A percentile compares a stretch with the other conserved stretches of the same genome.
These are phyloP conservation scores for Ceratonia siliqua DNA, from an alignment of 306 rosid genomes.

Conservation along the genomic window DNA sequence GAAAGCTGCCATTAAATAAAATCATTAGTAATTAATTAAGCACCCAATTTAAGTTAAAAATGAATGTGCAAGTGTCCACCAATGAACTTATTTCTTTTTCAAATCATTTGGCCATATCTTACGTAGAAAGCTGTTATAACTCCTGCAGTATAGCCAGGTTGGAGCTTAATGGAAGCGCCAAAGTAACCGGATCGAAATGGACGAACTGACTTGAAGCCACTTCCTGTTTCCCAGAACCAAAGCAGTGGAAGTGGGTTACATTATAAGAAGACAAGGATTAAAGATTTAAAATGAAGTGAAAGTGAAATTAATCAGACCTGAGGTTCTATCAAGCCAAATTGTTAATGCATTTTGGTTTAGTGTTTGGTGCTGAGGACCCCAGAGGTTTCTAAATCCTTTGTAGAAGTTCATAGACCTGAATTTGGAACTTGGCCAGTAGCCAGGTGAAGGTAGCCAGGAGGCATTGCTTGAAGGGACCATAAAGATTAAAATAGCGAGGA, in stretches of 20 bases:
- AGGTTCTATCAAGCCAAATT: constrained; percentile 86
- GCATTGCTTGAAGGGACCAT: constrained; percentile 60
- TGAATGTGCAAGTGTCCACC: not conserved
- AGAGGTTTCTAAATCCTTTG: constrained; percentile 75
- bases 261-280: not conserved
- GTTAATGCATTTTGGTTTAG: constrained; percentile 61
- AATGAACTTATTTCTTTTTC: not conserved
- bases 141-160: constrained; percentile 98
- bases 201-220: constrained; percentile 85
- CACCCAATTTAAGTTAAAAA: constrained; percentile 4
- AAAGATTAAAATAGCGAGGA: constrained; percentile 48
- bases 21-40: constrained; percentile 5
- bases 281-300: not conserved
- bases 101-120: constrained; percentile 31
- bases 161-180: constrained; percentile 85
- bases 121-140: constrained; percentile 95
- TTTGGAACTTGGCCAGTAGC: constrained; percentile 85
- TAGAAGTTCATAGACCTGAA: constrained; percentile 67
- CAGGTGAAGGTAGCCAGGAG: constrained; percentile 86
- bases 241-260: constrained; percentile 17
- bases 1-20: constrained; percentile 69
- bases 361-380: constrained; percentile 89
- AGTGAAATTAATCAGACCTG: constrained; percentile 47
- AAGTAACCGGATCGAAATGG: constrained; percentile 96
- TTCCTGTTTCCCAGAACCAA: constrained; percentile 53